Evolutionary conservation across 1,284 basidiomycete species (phyloP), one percentile per base, ranked within the genome.

Genomic region (Malassezia brasiliensis): DNA sequence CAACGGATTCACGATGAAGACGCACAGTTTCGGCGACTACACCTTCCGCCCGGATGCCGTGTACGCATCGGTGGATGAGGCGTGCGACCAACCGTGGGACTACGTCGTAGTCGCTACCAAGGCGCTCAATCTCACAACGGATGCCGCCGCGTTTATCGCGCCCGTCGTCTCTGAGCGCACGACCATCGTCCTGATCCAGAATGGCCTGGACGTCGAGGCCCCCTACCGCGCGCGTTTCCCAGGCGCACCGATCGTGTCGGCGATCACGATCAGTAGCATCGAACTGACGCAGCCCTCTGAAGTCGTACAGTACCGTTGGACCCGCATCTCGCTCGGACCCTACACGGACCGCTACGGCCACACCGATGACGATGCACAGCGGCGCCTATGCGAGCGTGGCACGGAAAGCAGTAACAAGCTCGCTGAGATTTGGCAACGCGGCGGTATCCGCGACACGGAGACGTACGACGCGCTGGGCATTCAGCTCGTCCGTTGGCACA

Each of bases 401-500:
- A 50, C 60, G n/a, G 15, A 1, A 0, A 56, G 57, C 37, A 59
- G 62, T n/a, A 5, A 53, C 14, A 15, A 53, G 50, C 71, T 78
- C 25, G 67, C 69, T 5, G 30, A 58, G 10, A 54, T 77, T 47
- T 64, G 77, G 14, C 64, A 64, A 17, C 61, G 31, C 4, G 77
- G 75, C 6, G 75, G 75, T 8, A 73, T 78, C 52, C 69, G 67
- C 40, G 77, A 78, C 60, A 77, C 76, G 6, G 76, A 77, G 60
- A 62, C 60, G n/a, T 65, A 75, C 54, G 59, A 67, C 19, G 76
- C 77, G 49, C 57, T 63, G 22, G 72, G 66, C 12, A 62, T 79
- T 17, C 78, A 79, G 62, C 66, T 77, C 39, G 74, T 78, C 3
- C 67, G 78, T 6, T 79, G 78, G 78, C 77, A 78, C 65, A 79